These are phyloP conservation scores for Catenaria anguillulae DNA, from an alignment of 371 early-diverging fungal species.

Conservation along the genomic window DNA sequence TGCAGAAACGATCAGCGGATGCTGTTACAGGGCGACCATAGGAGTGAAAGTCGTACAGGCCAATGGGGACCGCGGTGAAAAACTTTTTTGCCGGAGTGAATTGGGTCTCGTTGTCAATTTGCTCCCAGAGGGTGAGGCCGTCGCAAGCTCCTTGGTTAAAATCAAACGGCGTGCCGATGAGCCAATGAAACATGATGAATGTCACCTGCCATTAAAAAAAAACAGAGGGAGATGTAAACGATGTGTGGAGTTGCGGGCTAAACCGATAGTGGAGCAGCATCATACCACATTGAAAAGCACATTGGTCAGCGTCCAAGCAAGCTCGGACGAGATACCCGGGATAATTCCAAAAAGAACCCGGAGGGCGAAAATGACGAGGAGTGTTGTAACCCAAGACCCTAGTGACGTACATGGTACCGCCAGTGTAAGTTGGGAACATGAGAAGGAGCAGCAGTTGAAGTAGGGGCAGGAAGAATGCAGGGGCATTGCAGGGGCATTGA, in stretches of 20 bases:
- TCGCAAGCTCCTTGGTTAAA: constrained; percentile 89
- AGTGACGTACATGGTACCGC: background rate
- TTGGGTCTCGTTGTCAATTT: constrained; percentile 89
- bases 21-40: too few relatives aligned
- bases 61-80: constrained; percentile 77
- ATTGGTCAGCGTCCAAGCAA: constrained; percentile 91
- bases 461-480: background rate
- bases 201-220: background rate
- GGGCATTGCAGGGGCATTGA: background rate
- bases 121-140: constrained; percentile 93
- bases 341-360: constrained; percentile 70
- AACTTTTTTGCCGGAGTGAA: constrained; percentile 96
- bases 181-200: constrained; percentile 91
- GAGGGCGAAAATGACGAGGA: constrained; percentile 58
- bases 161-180: constrained; percentile 86
- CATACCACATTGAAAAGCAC: constrained; percentile 73
- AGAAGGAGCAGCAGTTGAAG: background rate
- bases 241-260: background rate
- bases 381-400: constrained; percentile 85
- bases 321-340: constrained; percentile 76
- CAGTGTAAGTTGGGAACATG: background rate
- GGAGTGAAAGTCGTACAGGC: constrained; percentile 54
- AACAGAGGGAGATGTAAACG: background rate
- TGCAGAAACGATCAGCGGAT: background rate
- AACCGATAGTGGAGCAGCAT: constrained; percentile 11